Evolutionary conservation across 176 grass and related monocot genomes (phyloP).

Genomic region (maize (Zea mays)): DNA sequence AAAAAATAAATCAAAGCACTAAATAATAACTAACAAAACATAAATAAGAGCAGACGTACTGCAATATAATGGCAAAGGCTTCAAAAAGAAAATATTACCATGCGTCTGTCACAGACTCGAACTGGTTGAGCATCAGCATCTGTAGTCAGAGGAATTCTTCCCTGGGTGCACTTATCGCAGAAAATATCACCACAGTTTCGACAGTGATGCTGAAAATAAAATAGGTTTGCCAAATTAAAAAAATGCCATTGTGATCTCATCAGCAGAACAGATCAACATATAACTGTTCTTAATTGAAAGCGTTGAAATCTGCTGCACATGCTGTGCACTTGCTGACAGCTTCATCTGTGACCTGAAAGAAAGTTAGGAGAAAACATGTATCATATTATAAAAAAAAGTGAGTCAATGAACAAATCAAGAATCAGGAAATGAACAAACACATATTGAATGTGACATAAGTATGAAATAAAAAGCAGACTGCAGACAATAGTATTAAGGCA

Average conservation of each 20-base stretch:
- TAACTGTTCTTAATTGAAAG: slow-evolving; percentile 63
- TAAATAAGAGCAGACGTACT: neutral
- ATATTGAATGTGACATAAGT: slow-evolving; percentile 1
- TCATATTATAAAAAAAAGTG: neutral
- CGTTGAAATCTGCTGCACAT: slow-evolving; percentile 81
- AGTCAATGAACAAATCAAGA: neutral
- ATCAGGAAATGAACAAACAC: neutral
- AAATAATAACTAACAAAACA: slow-evolving; percentile 7
- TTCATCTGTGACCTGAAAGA: slow-evolving; percentile 83
- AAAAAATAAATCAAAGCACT: neutral
- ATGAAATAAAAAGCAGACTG: slow-evolving; percentile 4
- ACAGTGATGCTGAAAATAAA: slow-evolving; percentile 89
- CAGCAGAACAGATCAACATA: slow-evolving; percentile 28
- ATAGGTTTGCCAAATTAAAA: slow-evolving; percentile 18
- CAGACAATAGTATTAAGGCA: neutral
- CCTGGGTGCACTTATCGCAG: slow-evolving; percentile 95
- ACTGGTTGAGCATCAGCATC: slow-evolving; percentile 80
- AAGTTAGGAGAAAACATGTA: slow-evolving; percentile 28
- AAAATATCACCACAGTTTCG: slow-evolving; percentile 98
- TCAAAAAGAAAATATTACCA: slow-evolving; percentile 51
- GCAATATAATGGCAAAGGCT: neutral
- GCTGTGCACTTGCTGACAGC: slow-evolving; percentile 77
- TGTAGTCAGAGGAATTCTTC: slow-evolving; percentile 75
- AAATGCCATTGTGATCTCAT: slow-evolving; percentile 2
- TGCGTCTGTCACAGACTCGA: slow-evolving; percentile 94